These are phyloP conservation scores for Obelidium mucronatum DNA, from an alignment of 192 early-diverging fungal species.

Conservation along the genomic window DNA sequence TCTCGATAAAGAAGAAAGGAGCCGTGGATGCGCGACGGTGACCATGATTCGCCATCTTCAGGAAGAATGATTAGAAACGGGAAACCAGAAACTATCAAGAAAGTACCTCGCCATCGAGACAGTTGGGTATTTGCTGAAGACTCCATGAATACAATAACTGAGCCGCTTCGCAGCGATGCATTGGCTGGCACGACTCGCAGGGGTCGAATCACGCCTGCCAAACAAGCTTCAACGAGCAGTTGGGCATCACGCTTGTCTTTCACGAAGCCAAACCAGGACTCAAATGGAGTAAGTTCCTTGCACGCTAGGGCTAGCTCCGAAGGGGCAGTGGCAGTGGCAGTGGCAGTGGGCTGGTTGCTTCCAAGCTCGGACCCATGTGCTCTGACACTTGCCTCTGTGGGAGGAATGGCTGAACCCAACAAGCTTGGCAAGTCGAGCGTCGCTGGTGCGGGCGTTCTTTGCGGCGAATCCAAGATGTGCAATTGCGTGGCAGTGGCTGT, in stretches of 20 bases:
- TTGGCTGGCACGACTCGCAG: slow-evolving; percentile 15
- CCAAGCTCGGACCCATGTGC: too few species aligned
- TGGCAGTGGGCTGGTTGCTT: not conserved
- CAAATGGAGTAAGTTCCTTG: not conserved
- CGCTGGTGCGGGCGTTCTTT: too few species aligned
- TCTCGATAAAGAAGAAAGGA: slow-evolving; percentile 11
- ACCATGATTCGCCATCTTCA: slow-evolving; percentile 10
- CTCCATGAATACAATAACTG: slow-evolving; percentile 18
- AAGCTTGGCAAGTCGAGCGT: too few species aligned
- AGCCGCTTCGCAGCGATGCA: slow-evolving; percentile 10
- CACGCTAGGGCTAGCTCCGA: too few species aligned
- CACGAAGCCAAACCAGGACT: slow-evolving; percentile 10
- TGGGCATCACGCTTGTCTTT: slow-evolving; percentile 3
- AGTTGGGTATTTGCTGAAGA: not conserved
- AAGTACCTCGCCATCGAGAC: slow-evolving; percentile 12
- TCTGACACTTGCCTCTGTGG: not conserved
- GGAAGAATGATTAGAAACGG: not conserved
- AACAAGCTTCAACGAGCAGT: slow-evolving; percentile 5
- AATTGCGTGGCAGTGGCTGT: too few species aligned
- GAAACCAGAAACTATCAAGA: not conserved
- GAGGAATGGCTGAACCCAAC: too few species aligned
- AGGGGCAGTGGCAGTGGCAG: not conserved
- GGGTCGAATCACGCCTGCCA: slow-evolving; percentile 1
- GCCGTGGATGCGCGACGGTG: slow-evolving; percentile 19
- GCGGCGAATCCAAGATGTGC: too few species aligned